phyloP scores from a whole-genome alignment of 2,329 filamentous ascomycete genomes.

The Colletotrichum sp. region DNA sequence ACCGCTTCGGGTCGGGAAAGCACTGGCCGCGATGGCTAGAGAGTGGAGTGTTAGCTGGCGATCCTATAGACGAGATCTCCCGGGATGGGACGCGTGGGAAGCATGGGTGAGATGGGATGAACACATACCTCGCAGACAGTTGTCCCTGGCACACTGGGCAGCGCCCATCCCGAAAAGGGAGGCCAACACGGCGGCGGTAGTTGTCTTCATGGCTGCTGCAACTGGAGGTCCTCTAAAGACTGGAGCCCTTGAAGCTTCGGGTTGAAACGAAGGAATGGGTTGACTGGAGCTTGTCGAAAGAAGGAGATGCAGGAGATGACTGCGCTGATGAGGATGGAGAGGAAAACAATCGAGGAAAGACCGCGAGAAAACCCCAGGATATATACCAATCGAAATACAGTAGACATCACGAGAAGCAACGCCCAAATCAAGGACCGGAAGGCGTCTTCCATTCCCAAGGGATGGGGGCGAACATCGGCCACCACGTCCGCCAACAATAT shows the following conservation, averaged over 20 bases:
- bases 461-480: neutral
- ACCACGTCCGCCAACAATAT: neutral
- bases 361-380: neutral
- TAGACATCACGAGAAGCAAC: neutral
- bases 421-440: neutral
- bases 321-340: conserved; percentile 14
- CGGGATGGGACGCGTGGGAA: neutral
- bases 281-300: conserved; percentile 15
- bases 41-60: neutral
- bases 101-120: neutral
- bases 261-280: conserved; percentile 1
- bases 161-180: conserved; percentile 16
- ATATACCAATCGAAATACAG: neutral
- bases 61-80: neutral
- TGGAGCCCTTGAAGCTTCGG: conserved; percentile 1
- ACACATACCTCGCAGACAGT: conserved; percentile 14
- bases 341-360: neutral
- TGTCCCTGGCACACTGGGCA: conserved; percentile 19
- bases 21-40: conserved; percentile 15
- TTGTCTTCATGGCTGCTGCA: conserved; percentile 15
- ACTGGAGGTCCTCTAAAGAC: neutral
- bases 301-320: conserved; percentile 13
- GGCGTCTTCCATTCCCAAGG: conserved; percentile 3
- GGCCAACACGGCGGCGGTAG: conserved; percentile 18
- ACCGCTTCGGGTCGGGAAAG: conserved; percentile 2